Evolutionary conservation across 805 yeast genomes (phyloP).

Genomic region (Schwanniomyces pseudopolymorphus): DNA sequence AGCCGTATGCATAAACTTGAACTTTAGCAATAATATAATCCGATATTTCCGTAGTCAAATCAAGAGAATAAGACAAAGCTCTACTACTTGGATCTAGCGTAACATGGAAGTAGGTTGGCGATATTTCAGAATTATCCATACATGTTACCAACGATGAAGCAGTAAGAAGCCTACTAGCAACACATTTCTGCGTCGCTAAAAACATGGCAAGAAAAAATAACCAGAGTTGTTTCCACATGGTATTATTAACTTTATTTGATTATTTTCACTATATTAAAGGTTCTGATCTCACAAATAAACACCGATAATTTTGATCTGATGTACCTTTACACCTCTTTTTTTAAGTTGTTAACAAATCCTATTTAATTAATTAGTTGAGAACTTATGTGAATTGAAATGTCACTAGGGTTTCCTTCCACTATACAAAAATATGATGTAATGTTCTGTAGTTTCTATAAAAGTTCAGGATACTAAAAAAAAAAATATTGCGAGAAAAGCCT

Average conservation of each 20-base stretch:
- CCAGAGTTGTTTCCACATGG: background rate
- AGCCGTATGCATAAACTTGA: slow-evolving; percentile 84
- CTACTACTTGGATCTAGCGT: slow-evolving; percentile 69
- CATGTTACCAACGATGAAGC: slow-evolving; percentile 87
- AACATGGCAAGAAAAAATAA: background rate
- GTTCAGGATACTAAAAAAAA: background rate
- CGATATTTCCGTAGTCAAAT: slow-evolving; percentile 64
- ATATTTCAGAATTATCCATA: slow-evolving; percentile 70
- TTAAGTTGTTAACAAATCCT: background rate
- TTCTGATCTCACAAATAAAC: background rate
- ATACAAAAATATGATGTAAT: background rate
- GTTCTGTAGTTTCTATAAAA: background rate
- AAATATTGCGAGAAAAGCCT: background rate
- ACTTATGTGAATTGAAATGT: background rate
- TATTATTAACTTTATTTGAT: background rate
- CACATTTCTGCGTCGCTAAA: background rate
- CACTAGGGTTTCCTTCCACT: background rate
- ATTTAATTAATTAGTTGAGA: too few relatives aligned
- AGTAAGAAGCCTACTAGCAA: slow-evolving; percentile 24
- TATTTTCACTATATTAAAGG: background rate
- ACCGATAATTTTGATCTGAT: background rate
- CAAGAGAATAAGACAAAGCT: slow-evolving; percentile 66
- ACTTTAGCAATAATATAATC: slow-evolving; percentile 69
- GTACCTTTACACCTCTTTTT: background rate
- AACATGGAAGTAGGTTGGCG: slow-evolving; percentile 75